Evolutionary conservation across 176 grass and related monocot species (phyloP).

Genomic region (Oryza coarctata): DNA sequence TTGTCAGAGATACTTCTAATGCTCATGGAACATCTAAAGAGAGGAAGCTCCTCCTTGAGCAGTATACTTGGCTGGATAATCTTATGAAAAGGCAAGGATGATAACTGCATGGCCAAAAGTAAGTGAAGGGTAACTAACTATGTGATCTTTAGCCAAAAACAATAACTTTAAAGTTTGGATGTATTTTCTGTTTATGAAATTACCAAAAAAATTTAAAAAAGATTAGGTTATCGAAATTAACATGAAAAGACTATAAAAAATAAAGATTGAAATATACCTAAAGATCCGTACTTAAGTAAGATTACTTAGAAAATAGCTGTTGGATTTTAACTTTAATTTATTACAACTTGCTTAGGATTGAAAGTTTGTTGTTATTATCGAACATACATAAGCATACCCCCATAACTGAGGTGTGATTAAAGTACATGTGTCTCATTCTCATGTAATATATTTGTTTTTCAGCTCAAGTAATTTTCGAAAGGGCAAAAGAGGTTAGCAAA

Average conservation of each 20-base stretch:
- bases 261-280: too few species aligned
- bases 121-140: conserved; percentile 33
- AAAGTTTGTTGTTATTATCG: too few species aligned
- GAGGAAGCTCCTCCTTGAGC: conserved; percentile 82
- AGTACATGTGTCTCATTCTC: conserved; percentile 20
- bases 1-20: conserved; percentile 58
- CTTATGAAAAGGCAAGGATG: conserved; percentile 60
- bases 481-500: conserved; percentile 67
- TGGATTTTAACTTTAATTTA: too few species aligned
- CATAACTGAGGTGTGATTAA: conserved; percentile 8
- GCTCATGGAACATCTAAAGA: conserved; percentile 62
- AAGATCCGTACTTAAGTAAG: too few species aligned
- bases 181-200: neutral
- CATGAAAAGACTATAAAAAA: too few species aligned
- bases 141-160: neutral
- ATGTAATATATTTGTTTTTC: conserved; percentile 40
- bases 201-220: too few species aligned
- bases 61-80: conserved; percentile 57
- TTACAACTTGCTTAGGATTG: too few species aligned
- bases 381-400: neutral
- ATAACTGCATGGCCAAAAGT: conserved; percentile 91
- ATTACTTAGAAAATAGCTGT: too few species aligned
- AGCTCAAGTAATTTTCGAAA: conserved; percentile 90
- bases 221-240: too few species aligned
- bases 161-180: conserved; percentile 9